Evolutionary conservation across 2,329 filamentous ascomycete species (phyloP), one percentile per base, ranked within the genome.

Genomic region (Aspergillus transmontanensis): DNA sequence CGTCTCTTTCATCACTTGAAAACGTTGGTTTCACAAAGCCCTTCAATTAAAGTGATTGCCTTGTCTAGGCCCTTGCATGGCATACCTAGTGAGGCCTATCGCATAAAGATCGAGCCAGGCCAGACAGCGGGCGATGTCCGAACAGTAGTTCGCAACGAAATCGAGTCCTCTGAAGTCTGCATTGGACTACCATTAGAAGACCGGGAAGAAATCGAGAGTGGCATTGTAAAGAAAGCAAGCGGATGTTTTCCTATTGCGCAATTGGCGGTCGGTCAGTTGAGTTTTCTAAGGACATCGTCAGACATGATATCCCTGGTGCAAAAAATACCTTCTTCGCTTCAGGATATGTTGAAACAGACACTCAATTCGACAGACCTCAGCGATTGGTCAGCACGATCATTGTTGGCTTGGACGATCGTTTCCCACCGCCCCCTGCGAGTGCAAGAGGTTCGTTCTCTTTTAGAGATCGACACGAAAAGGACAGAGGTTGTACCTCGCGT

Each of bases 401-500:
- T 36, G 6, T n/a, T 59, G 41, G 43, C 57, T 21, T 59, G 57
- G 57, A 23, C 34, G 14, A 14, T 59, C 23, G 45, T 30, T 6
- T 46, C 45, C 11, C 57, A 59, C 23, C 57, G 57, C 1, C 57
- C 57, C 19, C 21, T 59, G 4, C 34, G 45, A 28, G 32, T 59
- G 10, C 28, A 59, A 14, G 57, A 59, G n/a, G 7, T 51, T 34
- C 57, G 32, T 11, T 46, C 43, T 9, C 57, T 59, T 6, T 21
- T 59, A n/a, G 57, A 59, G 34, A 41, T 30, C 5, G 57, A 59
- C 45, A 59, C 45, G 30, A 59, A 59, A 36, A 50, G 46, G 21
- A 19, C 32, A 9, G 57, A 59, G 19, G 28, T 48, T 41, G 57
- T 59, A 36, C 32, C 45, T 59, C 43, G 57, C 19, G 45, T 59